Percentiles rank a stretch among this genome's conserved stretches.
phyloP scores from a whole-genome alignment of 108 stramenopile genomes.

The Cylindrotheca fusiformis region DNA sequence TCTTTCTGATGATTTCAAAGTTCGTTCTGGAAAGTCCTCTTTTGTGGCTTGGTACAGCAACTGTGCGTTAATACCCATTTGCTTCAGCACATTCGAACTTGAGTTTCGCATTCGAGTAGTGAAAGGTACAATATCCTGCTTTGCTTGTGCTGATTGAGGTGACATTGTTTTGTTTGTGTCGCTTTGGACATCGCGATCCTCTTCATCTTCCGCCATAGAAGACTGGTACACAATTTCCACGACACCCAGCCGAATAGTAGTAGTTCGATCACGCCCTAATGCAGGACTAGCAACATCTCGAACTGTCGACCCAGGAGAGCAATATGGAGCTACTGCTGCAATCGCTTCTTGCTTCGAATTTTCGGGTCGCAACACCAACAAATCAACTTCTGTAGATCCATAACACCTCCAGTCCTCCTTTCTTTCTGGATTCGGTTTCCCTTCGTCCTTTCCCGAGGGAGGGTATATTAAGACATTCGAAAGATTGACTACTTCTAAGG shows the following conservation, averaged over 20 bases:
- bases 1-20: constrained; percentile 13
- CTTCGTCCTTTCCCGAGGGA: neutral
- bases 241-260: constrained; percentile 31
- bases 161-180: neutral
- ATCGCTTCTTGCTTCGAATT: constrained; percentile 27
- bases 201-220: constrained; percentile 10
- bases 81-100: constrained; percentile 10
- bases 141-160: neutral
- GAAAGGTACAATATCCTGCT: neutral
- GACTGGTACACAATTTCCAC: constrained; percentile 32
- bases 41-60: constrained; percentile 27
- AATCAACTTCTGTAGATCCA: constrained; percentile 50
- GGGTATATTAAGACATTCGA: constrained; percentile 30
- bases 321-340: constrained; percentile 28
- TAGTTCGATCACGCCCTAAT: constrained; percentile 16
- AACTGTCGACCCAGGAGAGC: constrained; percentile 27
- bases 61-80: constrained; percentile 33
- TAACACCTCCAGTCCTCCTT: constrained; percentile 38
- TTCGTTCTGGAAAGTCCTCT: constrained; percentile 30
- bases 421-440: neutral
- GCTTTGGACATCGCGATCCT: neutral
- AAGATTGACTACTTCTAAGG: constrained; percentile 18
- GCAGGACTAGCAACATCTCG: constrained; percentile 22
- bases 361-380: constrained; percentile 33
- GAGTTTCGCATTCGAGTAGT: constrained; percentile 12